Evolutionary conservation across 148 eudicot species (phyloP).

Genomic region (Diospyros lotus): DNA sequence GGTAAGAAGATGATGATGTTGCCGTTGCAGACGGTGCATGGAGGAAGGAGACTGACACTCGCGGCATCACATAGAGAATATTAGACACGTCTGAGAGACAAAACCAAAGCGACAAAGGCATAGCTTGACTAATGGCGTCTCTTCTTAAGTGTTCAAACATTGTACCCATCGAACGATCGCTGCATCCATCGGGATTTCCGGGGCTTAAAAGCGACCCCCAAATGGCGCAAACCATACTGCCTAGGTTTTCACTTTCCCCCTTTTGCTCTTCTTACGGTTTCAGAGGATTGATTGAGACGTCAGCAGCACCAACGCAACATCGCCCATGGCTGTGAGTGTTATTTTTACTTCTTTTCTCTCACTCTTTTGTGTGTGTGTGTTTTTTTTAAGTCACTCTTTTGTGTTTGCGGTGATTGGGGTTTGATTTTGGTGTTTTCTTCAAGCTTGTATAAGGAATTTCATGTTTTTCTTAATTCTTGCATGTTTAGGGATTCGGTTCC

Average conservation of each 20-base stretch:
- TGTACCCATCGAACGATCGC: not conserved
- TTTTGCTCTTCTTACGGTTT: slow-evolving; percentile 1
- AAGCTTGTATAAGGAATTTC: not conserved
- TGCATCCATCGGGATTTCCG: not conserved
- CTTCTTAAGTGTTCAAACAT: not conserved
- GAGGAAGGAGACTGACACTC: no score
- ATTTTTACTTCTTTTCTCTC: not conserved
- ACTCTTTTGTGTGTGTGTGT: not conserved
- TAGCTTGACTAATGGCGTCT: no score
- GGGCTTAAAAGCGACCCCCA: not conserved
- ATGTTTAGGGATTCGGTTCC: no score
- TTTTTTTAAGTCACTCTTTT: not conserved
- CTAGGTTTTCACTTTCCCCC: not conserved
- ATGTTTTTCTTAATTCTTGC: not conserved
- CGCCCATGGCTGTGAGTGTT: slow-evolving; percentile 28
- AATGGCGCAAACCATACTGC: not conserved
- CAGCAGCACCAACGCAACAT: not conserved
- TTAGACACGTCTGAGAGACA: no score
- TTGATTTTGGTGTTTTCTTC: not conserved
- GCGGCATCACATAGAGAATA: no score
- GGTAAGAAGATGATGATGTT: no score
- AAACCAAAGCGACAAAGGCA: no score
- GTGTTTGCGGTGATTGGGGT: not conserved
- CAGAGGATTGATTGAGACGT: not conserved
- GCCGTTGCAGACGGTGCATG: no score